Base-by-base conservation (phyloP, 768 basidiomycete species). In the Xanthoconium purpureum region DNA sequence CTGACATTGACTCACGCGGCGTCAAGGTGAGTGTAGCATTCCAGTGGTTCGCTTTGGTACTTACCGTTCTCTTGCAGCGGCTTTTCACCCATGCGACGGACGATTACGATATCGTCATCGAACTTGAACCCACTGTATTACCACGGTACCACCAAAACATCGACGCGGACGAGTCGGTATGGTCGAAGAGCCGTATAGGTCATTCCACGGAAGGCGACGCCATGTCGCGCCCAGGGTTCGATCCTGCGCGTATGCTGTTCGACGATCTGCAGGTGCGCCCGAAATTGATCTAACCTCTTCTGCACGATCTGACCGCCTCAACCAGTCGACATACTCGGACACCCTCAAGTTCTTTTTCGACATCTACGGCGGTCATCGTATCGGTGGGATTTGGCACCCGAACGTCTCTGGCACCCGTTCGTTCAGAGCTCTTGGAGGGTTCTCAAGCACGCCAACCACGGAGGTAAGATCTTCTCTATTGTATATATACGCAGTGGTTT, bases 351-450 rank as follows among this genome's bases (percentile, higher is more conserved):
- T 96, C 38, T 99, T 98, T 77, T 83, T 84, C 63, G 95, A 98
- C 61, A 75, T 82, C 0, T 79, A 84, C 35, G 97, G 97, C 13
- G 93, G 94, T 0, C 77, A 82, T 54, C 75, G 77, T 35, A 87
- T 94, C 50, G 94, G 91, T 7, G 85, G 80, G 1, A 85, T 97
- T 2, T 98, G 94, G 92, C 90, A 95, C 63, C 88, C 91, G 7
- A 77, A 76, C 14, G 72, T 91, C 35, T 38, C 48, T 54, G 74
- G 79, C 28, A 71, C 83, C 1, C 75, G 87, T 45, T 78, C 84
- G 6, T 93, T 95, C 77, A 84, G 89, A 58, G 91, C 93, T 8
- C 76, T 94, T 44, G 84, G 89, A 28, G 89, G 88, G 11, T 96
- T 88, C 71, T 92, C 90, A 1, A 84, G 84, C 53, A 71, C 71